Evolutionary conservation across 805 yeast species (phyloP).

Genomic region (Tetrapisispora pingtungensis): DNA sequence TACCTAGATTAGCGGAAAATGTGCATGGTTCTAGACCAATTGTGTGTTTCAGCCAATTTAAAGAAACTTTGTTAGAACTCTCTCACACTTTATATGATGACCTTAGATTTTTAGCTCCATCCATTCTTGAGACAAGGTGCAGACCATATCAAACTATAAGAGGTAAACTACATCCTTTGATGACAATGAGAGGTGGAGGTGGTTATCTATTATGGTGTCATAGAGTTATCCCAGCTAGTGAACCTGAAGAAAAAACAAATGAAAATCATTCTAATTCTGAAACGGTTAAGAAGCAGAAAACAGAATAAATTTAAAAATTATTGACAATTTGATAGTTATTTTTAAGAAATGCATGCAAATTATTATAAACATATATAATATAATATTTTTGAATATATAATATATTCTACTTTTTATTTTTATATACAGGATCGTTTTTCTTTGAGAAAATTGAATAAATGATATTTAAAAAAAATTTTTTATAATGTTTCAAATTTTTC

Average conservation of each 20-base stretch:
- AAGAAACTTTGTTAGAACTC: conserved; percentile 62
- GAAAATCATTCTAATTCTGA: conserved; percentile 4
- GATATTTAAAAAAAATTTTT: no score
- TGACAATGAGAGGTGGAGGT: conserved; percentile 90
- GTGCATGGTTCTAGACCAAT: conserved; percentile 82
- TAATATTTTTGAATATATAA: no score
- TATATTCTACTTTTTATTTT: no score
- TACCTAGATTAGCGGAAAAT: conserved; percentile 51
- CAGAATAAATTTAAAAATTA: neutral
- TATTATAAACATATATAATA: no score
- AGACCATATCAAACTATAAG: conserved; percentile 87
- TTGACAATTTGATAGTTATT: no score
- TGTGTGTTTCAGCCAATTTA: conserved; percentile 70
- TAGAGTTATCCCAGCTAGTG: conserved; percentile 53
- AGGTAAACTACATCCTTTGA: conserved; percentile 87
- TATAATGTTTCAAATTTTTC: neutral
- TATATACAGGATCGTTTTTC: no score
- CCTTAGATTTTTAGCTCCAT: conserved; percentile 68
- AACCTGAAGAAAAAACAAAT: conserved; percentile 7
- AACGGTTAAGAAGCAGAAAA: conserved; percentile 4
- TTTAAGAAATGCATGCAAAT: no score
- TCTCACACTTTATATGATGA: conserved; percentile 63
- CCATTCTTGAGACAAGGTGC: conserved; percentile 70
- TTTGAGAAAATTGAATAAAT: neutral
- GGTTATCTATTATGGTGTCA: conserved; percentile 78